phyloP scores from a whole-genome alignment of 768 basidiomycete species.

The Kwoniella shandongensis region DNA sequence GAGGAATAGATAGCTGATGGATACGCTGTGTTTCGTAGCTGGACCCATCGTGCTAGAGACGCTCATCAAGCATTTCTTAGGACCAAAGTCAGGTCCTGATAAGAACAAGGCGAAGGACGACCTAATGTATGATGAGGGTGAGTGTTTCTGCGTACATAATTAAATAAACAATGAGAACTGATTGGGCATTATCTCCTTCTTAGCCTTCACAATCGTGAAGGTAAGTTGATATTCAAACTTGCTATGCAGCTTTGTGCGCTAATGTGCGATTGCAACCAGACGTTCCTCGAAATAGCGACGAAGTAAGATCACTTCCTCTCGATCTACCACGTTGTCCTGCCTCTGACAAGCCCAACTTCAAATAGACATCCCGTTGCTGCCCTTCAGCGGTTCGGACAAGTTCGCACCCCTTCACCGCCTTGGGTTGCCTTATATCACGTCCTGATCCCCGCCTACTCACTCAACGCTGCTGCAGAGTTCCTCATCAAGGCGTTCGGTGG shows the following conservation, averaged over 20 bases:
- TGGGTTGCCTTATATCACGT: constrained; percentile 74
- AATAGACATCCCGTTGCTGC: constrained; percentile 76
- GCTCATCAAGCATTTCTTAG: constrained; percentile 81
- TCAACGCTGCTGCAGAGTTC: constrained; percentile 70
- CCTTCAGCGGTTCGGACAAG: constrained; percentile 71
- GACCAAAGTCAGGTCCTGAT: constrained; percentile 55
- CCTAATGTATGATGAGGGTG: constrained; percentile 73
- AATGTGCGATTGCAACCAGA: constrained; percentile 45
- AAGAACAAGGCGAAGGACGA: constrained; percentile 59
- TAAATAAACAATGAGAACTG: background rate
- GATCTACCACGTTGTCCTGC: no score
- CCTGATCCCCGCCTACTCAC: constrained; percentile 70
- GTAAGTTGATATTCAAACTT: constrained; percentile 16
- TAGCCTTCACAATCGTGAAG: constrained; percentile 69
- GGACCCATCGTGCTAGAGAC: constrained; percentile 57
- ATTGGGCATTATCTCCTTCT: constrained; percentile 29
- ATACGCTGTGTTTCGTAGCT: constrained; percentile 16
- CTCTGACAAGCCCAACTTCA: background rate
- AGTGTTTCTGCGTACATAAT: background rate
- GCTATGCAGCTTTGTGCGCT: background rate
- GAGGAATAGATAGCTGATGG: background rate
- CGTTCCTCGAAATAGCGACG: constrained; percentile 72
- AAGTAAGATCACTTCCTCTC: constrained; percentile 31
- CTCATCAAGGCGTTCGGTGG: constrained; percentile 81
- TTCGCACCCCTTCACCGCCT: constrained; percentile 78